phyloP scores from a whole-genome alignment of 225 moss, liverwort and hornwort genomes.

The Physcomitrellopsis africana region DNA sequence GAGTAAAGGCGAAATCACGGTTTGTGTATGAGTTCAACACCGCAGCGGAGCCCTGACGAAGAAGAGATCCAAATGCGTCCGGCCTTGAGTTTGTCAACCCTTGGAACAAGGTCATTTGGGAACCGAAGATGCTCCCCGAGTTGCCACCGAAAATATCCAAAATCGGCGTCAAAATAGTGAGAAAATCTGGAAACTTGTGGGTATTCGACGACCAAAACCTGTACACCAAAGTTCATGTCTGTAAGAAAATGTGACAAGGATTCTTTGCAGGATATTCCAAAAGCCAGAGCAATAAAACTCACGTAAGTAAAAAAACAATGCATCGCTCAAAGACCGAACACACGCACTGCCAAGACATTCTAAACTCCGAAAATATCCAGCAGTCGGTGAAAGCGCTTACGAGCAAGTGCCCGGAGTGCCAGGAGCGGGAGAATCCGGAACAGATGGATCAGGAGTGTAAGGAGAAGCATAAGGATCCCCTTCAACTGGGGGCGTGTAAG shows the following conservation, averaged over 20 bases:
- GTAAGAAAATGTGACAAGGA: too few relatives aligned
- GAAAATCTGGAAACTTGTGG: constrained; percentile 25
- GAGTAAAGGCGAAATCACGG: constrained; percentile 34
- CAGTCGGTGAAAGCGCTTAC: background rate
- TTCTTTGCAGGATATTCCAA: background rate
- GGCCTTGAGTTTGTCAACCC: constrained; percentile 37
- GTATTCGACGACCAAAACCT: constrained; percentile 35
- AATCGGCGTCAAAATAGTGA: constrained; percentile 22
- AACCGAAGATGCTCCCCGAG: constrained; percentile 30
- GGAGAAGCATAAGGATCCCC: background rate
- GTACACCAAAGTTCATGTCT: background rate
- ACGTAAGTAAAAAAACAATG: background rate
- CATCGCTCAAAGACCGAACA: too few relatives aligned
- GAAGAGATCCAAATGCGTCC: constrained; percentile 43
- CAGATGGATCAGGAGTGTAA: constrained; percentile 11
- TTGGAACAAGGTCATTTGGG: constrained; percentile 36
- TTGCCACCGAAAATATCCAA: constrained; percentile 30
- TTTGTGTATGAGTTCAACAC: constrained; percentile 44
- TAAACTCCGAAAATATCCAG: background rate
- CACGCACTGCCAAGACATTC: background rate
- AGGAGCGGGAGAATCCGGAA: constrained; percentile 20
- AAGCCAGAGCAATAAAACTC: background rate
- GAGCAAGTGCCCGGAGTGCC: constrained; percentile 29
- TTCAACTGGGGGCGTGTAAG: too few relatives aligned
- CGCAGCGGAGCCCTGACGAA: constrained; percentile 47